A percentile compares a stretch with the other conserved stretches of the same genome.
Conservation (phyloP, 208 protist species). For the Tetramitus jugosus region DNA sequence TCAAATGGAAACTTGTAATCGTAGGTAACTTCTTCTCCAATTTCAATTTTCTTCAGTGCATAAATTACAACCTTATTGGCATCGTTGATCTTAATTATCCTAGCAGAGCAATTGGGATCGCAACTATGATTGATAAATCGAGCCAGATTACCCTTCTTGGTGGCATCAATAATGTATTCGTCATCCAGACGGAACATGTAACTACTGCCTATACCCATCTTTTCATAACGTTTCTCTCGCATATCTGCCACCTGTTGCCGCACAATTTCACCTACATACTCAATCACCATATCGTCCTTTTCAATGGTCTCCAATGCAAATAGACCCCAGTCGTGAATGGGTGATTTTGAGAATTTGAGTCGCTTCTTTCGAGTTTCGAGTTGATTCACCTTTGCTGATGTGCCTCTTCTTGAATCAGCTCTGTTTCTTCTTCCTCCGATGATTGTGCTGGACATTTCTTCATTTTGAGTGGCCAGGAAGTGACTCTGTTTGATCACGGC, state of each 20-base stretch:
- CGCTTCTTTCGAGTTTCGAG: conserved; percentile 41
- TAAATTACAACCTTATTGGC: conserved; percentile 62
- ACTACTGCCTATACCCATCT: conserved; percentile 49
- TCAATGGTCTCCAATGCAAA: conserved; percentile 53
- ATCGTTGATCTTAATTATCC: conserved; percentile 44
- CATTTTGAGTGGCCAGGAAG: background rate
- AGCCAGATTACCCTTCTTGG: conserved; percentile 56
- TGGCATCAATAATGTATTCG: conserved; percentile 64
- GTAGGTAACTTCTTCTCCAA: conserved; percentile 60
- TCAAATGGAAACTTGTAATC: conserved; percentile 65
- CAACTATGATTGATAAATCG: conserved; percentile 78
- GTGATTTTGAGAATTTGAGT: conserved; percentile 50
- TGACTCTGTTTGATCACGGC: background rate
- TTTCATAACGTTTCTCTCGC: conserved; percentile 49
- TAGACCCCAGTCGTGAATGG: conserved; percentile 58
- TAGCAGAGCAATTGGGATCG: conserved; percentile 63
- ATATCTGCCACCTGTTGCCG: conserved; percentile 49
- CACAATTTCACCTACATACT: conserved; percentile 50
- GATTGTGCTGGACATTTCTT: background rate
- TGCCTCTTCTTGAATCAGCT: background rate
- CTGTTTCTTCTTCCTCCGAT: background rate
- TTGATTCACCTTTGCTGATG: conserved; percentile 32
- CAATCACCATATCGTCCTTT: conserved; percentile 54
- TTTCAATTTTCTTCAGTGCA: conserved; percentile 43
- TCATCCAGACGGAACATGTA: conserved; percentile 64